phyloP scores from a whole-genome alignment of 805 yeast genomes.

The Nakazawaea anatomiae region DNA sequence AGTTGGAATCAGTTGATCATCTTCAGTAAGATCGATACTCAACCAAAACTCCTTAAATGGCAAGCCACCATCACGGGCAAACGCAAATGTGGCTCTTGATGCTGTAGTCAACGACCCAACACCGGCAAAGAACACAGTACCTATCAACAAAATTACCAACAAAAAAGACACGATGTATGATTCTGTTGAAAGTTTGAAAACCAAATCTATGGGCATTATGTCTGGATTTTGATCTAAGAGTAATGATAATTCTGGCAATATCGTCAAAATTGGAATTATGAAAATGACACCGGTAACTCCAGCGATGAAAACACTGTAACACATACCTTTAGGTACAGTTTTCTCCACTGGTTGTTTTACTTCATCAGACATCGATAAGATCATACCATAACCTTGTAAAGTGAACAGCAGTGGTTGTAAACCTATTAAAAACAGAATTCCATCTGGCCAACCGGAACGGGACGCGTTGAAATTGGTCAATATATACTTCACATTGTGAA shows the following conservation, averaged over 20 bases:
- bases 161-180: conserved; percentile 66
- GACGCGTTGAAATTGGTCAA: conserved; percentile 65
- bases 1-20: conserved; percentile 58
- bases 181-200: conserved; percentile 64
- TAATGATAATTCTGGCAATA: conserved; percentile 58
- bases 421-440: conserved; percentile 69
- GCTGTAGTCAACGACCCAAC: conserved; percentile 78
- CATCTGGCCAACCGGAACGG: conserved; percentile 70
- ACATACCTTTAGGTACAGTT: conserved; percentile 69
- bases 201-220: conserved; percentile 73
- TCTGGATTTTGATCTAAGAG: conserved; percentile 58
- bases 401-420: conserved; percentile 76
- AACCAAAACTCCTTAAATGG: conserved; percentile 64
- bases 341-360: conserved; percentile 63
- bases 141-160: conserved; percentile 58
- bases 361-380: conserved; percentile 79
- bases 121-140: conserved; percentile 69
- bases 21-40: conserved; percentile 48
- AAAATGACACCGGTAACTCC: conserved; percentile 67
- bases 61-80: conserved; percentile 78
- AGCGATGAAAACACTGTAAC: conserved; percentile 58
- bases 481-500: conserved; percentile 54
- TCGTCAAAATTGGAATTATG: conserved; percentile 64
- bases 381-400: conserved; percentile 76
- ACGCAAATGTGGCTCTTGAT: conserved; percentile 74